Evolutionary conservation across 345 rosid species (phyloP).

Genomic region (Linum trigynum): DNA sequence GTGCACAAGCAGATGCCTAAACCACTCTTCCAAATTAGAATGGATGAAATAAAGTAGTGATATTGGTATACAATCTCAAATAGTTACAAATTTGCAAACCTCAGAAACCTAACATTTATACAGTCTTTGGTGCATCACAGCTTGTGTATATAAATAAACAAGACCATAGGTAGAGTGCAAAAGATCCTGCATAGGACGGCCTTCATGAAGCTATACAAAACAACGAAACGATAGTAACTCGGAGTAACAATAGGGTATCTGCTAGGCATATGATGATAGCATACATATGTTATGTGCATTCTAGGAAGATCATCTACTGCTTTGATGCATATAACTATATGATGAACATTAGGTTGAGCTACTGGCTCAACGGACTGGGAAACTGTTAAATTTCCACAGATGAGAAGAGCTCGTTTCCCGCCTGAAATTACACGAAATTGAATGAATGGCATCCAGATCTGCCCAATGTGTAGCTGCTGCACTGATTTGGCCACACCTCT

Average conservation of each 20-base stretch:
- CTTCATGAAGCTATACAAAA: conserved; percentile 6
- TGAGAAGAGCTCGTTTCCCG: too few species aligned
- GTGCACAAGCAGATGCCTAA: too few species aligned
- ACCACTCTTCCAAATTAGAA: too few species aligned
- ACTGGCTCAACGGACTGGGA: background rate
- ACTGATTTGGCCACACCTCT: too few species aligned
- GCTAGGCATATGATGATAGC: background rate
- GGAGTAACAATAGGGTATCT: background rate
- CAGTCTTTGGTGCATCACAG: too few species aligned
- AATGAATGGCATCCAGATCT: background rate
- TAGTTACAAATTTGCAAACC: conserved; percentile 1
- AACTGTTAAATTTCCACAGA: background rate
- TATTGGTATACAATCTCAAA: background rate
- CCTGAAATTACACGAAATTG: background rate
- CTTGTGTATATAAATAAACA: background rate
- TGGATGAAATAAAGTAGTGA: too few species aligned
- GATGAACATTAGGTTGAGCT: background rate
- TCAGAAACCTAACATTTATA: too few species aligned
- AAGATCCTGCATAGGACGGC: conserved; percentile 11
- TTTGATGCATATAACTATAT: background rate
- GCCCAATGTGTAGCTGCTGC: background rate
- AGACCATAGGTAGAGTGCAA: background rate
- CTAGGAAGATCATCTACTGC: conserved; percentile 2
- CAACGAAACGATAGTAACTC: background rate
- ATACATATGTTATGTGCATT: background rate